These are phyloP conservation scores for Podospora tetraspora DNA, from an alignment of 495 filamentous ascomycete genomes.

Conservation along the genomic window DNA sequence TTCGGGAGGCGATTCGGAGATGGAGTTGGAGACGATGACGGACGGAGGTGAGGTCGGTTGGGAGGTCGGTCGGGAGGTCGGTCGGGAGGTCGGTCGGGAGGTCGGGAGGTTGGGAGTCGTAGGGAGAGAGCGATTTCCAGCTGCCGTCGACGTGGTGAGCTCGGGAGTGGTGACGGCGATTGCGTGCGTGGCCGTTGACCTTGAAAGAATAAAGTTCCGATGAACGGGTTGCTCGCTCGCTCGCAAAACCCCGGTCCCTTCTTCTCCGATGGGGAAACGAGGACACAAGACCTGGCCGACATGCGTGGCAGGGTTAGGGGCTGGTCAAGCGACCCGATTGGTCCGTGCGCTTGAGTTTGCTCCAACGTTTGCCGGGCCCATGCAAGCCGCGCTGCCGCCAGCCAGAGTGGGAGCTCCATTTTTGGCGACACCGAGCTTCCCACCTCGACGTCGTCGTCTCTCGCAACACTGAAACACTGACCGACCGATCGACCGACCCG, in stretches of 20 bases:
- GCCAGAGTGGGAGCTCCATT: conserved; percentile 8
- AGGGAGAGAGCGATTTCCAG: neutral
- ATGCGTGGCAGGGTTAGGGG: neutral
- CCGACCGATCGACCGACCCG: neutral
- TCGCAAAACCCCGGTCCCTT: neutral
- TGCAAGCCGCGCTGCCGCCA: neutral
- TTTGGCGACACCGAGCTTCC: conserved; percentile 7
- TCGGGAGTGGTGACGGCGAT: neutral
- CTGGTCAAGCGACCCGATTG: neutral
- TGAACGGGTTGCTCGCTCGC: neutral
- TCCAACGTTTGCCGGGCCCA: neutral
- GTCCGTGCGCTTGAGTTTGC: conserved; percentile 8
- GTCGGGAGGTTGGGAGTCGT: neutral
- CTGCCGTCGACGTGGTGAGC: neutral
- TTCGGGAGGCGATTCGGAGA: neutral
- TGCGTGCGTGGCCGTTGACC: neutral
- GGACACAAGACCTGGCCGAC: neutral
- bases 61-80: neutral
- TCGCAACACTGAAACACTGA: conserved; percentile 9
- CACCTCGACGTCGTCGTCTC: conserved; percentile 5
- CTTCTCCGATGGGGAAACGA: conserved; percentile 9
- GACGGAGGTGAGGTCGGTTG: neutral
- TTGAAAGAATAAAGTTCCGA: neutral
- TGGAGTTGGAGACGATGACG: neutral
- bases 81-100: neutral